These are phyloP conservation scores for Annulohypoxylon truncatum DNA, from an alignment of 2,329 filamentous ascomycete species.

Conservation along the genomic window DNA sequence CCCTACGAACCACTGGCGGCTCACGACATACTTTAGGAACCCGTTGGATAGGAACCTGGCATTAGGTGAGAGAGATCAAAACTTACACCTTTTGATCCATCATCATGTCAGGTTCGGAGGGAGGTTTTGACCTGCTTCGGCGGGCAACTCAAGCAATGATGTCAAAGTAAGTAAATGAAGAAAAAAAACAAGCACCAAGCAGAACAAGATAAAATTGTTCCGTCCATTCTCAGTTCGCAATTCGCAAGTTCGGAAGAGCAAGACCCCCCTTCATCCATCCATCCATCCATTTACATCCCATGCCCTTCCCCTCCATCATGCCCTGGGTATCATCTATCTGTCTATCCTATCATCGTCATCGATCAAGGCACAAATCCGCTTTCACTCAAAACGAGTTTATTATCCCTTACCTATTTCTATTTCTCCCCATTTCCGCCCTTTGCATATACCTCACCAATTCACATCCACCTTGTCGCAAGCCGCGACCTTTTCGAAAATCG, in stretches of 20 bases:
- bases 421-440: conserved; percentile 23
- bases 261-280: conserved; percentile 17
- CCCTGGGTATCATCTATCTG: conserved; percentile 1
- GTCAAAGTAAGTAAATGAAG: conserved; percentile 64
- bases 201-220: conserved; percentile 22
- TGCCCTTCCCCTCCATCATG: conserved; percentile 12
- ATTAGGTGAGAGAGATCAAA: conserved; percentile 39
- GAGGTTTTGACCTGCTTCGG: conserved; percentile 67
- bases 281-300: conserved; percentile 11
- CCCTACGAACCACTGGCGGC: conserved; percentile 24
- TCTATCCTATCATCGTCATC: conserved; percentile 24
- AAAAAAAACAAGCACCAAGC: not conserved
- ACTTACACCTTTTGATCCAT: conserved; percentile 31
- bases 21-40: conserved; percentile 31
- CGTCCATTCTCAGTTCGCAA: conserved; percentile 36
- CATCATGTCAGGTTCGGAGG: conserved; percentile 64
- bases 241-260: conserved; percentile 24
- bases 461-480: conserved; percentile 19
- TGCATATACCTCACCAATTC: conserved; percentile 14
- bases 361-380: not conserved
- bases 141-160: conserved; percentile 72
- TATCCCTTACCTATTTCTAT: conserved; percentile 21
- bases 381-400: conserved; percentile 8
- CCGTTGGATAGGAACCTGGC: conserved; percentile 41
- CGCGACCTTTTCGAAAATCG: conserved; percentile 14